Evolutionary conservation across 148 eudicot species (phyloP), one percentile per base, ranked within the genome.

Genomic region (Limonium bicolor): DNA sequence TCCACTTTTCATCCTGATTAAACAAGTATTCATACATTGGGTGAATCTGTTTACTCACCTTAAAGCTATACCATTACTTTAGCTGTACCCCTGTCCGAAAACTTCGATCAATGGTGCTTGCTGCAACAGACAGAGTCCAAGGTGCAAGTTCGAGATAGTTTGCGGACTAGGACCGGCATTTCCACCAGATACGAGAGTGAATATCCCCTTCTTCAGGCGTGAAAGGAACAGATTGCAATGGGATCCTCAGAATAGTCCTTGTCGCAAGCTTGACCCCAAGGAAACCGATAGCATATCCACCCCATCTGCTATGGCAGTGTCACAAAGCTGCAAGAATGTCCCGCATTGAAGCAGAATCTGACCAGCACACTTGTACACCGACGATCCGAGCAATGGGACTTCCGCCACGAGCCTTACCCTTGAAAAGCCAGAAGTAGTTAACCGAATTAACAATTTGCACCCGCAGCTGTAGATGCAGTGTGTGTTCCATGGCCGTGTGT

Each of bases 391-490:
- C 72, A 1, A 61, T 61, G 3, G 82, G 79, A 2, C 50, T 61
- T 0, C 56, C 79, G 16, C 88, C 88, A 53, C 74, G 39, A 1
- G 74, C 80, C 0, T 49, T 38, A 2, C 88, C 88, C 1, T 28
- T 1, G 0, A 59, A 77, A 10, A 72, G 0, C 0, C 70, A 72
- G 13, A 35, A 61, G 20, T 64, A 64, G 15, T 59, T 72, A 4
- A 63, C 59, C 1, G 28, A 14, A 2, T 48, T 26, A 1, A 67
- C 60, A 1, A 0, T 20, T n/a, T 6, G 41, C 21, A 1, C 90
- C 80, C 0, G 80, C 90, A 10, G 77, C 83, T 25, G 55, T 80
- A 1, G 80, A 66, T 4, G 90, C 80, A 0, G 77, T 72, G 61
- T 80, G 77, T 14, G 61, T 64, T 8, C 87, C 87, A 46, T 79